These are phyloP conservation scores for Penicilliopsis zonata DNA, from an alignment of 495 filamentous ascomycete species.

Conservation along the genomic window DNA sequence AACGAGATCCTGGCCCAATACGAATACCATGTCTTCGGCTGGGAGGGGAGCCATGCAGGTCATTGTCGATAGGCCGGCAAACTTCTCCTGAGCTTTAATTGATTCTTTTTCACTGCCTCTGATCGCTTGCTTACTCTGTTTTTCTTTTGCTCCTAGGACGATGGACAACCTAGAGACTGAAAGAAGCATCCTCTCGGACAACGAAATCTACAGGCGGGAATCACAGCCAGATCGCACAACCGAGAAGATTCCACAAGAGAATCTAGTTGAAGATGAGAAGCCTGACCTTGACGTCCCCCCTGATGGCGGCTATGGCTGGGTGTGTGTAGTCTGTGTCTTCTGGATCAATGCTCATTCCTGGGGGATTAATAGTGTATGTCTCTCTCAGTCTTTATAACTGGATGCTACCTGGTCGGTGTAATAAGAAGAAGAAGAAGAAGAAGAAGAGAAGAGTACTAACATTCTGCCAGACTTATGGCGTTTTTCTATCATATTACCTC, in stretches of 20 bases:
- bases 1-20: no score
- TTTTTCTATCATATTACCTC: constrained; percentile 64
- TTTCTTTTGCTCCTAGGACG: no score
- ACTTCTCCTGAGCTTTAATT: no score
- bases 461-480: constrained; percentile 39
- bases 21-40: no score
- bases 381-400: background rate
- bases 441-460: constrained; percentile 1
- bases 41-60: no score
- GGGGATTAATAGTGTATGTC: constrained; percentile 37
- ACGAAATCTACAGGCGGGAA: constrained; percentile 3
- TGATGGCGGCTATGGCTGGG: constrained; percentile 46
- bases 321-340: constrained; percentile 37
- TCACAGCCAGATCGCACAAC: constrained; percentile 2
- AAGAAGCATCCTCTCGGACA: no score
- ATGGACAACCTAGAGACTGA: no score
- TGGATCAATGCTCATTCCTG: constrained; percentile 45
- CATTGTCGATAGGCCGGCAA: no score
- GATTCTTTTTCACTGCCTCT: no score
- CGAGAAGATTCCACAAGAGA: constrained; percentile 10
- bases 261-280: constrained; percentile 17
- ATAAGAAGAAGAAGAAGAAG: no score
- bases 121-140: no score
- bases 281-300: constrained; percentile 28
- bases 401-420: background rate